A percentile compares a stretch with the other conserved stretches of the same genome.
phyloP scores from a whole-genome alignment of 176 grass and related monocot species.

The Chrysopogon serrulatus region DNA sequence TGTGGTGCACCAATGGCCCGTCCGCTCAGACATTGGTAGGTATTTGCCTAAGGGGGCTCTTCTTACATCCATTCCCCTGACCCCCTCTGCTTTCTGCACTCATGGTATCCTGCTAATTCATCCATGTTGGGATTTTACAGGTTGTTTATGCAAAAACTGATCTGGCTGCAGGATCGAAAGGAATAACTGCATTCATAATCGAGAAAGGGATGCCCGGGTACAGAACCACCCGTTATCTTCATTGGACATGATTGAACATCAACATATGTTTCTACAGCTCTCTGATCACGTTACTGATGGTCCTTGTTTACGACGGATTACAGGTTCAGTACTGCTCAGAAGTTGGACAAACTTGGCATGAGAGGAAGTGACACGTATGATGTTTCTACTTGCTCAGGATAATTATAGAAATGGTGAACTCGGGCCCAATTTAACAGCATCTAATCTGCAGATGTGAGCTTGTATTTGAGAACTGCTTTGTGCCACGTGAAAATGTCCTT shows the following conservation, averaged over 20 bases:
- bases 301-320: background rate
- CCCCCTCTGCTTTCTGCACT: background rate
- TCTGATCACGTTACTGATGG: background rate
- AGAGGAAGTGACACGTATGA: conserved; percentile 93
- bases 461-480: conserved; percentile 99
- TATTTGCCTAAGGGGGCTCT: background rate
- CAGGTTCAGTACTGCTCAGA: conserved; percentile 97
- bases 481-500: conserved; percentile 84
- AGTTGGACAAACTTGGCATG: conserved; percentile 99
- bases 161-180: conserved; percentile 73
- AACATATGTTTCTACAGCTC: background rate
- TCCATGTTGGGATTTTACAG: conserved; percentile 48
- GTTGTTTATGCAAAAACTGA: conserved; percentile 98
- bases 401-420: background rate
- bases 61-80: background rate
- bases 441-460: conserved; percentile 76
- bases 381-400: conserved; percentile 11
- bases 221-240: background rate
- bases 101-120: background rate
- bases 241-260: background rate
- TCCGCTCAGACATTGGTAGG: conserved; percentile 93
- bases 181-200: conserved; percentile 98
- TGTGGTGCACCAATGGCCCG: conserved; percentile 99
- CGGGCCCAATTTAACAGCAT: background rate
- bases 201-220: conserved; percentile 98